A percentile compares a stretch with the other conserved stretches of the same genome.
These are phyloP conservation scores for Vicia sativa DNA, from an alignment of 306 rosid species.

Conservation along the genomic window DNA sequence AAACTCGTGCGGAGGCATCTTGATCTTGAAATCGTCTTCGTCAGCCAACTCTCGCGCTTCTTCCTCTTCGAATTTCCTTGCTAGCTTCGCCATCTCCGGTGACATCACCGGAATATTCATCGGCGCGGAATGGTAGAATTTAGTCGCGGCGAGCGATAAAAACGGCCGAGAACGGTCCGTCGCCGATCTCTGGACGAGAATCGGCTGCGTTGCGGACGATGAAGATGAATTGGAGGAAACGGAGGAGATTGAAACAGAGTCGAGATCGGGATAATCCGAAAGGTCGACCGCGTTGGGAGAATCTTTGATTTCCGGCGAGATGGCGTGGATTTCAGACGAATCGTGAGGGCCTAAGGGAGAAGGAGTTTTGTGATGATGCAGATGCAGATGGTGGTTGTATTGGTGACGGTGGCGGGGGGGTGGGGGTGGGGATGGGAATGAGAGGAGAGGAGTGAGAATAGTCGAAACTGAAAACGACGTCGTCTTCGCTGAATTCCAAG, in stretches of 20 bases:
- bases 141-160: constrained; percentile 41
- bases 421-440: constrained; percentile 44
- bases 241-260: constrained; percentile 44
- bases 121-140: constrained; percentile 76
- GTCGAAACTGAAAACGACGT: constrained; percentile 62
- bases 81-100: constrained; percentile 28
- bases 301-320: constrained; percentile 64
- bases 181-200: constrained; percentile 24
- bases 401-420: constrained; percentile 40
- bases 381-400: constrained; percentile 19
- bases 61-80: constrained; percentile 37
- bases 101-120: constrained; percentile 66
- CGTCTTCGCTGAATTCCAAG: constrained; percentile 72
- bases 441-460: constrained; percentile 49
- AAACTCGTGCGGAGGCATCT: constrained; percentile 81
- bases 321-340: constrained; percentile 83
- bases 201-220: constrained; percentile 13
- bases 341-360: constrained; percentile 44
- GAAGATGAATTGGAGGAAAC: constrained; percentile 28
- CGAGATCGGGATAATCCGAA: constrained; percentile 51
- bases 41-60: constrained; percentile 36
- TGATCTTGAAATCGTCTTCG: constrained; percentile 44
- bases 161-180: constrained; percentile 35
- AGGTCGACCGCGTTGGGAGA: constrained; percentile 38
- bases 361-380: constrained; percentile 29